Base-by-base conservation (phyloP, 1,284 basidiomycete species). In the Ceratobasidium sp. region DNA sequence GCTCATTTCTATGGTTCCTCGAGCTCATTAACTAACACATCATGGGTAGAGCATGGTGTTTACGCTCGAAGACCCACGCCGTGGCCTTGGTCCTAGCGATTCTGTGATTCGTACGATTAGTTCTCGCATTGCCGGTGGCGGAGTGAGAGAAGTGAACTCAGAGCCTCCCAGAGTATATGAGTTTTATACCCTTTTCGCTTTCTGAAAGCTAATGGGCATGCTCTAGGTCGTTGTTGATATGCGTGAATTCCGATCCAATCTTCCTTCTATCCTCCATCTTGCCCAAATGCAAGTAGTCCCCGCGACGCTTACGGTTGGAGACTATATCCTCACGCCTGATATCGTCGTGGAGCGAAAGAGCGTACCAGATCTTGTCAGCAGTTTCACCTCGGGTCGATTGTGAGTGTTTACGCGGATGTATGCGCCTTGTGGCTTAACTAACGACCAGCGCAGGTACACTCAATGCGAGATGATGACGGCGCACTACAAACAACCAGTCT, bases 321-420 rank as follows among this genome's bases (percentile, higher is more conserved):
- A 99, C 82, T 99, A 99, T 79, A 93, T 99, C 74, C 82, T 99
- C 59, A 91, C 95, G 3, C 96, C 96, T 0, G 94, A 97, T 76
- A 97, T 99, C 78, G 96, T 95, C 76, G 93, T 99, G 0, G 98
- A 99, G 82, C 85, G 97, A 67, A 99, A 99, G 83, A 96, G 96
- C 77, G 85, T 98, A 71, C 86, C 94, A 0, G 97, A 99, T 84
- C 81, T 99, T 75, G 88, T 97, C 23, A 89, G 91, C 35, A 96
- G 94, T 85, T 96, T 99, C 80, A 95, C 91, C 73, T 97, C 91
- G 77, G 97, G 97, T 16, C 87, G 97, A 75, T 81, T 99, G 96
- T 96, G 77, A 84, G 94, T 86, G 3, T 23, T 49, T 43, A 38
- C 23, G n/a, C 26, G 21, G 16, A 28, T 44, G n/a, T 55, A 41